Evolutionary conservation across 140 eudicot species (phyloP).

Genomic region (Bidens hawaiensis): DNA sequence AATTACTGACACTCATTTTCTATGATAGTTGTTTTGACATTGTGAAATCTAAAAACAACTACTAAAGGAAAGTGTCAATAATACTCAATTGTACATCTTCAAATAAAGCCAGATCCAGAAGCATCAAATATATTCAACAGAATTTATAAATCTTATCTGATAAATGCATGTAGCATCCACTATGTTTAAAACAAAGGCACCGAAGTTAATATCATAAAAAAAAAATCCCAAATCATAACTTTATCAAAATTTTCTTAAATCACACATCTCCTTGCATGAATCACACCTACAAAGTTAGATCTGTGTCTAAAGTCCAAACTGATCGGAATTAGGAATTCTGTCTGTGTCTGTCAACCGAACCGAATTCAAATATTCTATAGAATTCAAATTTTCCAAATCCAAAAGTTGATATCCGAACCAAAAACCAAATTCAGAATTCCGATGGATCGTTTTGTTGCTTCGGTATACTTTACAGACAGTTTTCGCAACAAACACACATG

Average conservation of each 20-base stretch:
- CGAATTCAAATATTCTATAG: no score
- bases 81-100: not conserved
- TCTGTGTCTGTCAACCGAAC: no score
- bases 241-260: not conserved
- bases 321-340: no score
- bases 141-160: not conserved
- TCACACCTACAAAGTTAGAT: constrained; percentile 10
- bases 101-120: constrained; percentile 21
- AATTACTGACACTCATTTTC: no score
- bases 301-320: no score
- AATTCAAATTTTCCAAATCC: no score
- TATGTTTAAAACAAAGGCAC: not conserved
- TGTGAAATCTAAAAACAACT: not conserved
- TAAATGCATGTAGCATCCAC: not conserved
- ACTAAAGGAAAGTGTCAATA: not conserved
- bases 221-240: not conserved
- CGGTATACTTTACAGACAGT: no score
- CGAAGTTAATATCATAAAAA: not conserved
- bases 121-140: not conserved
- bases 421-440: no score
- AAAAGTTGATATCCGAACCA: no score
- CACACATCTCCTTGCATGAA: constrained; percentile 2
- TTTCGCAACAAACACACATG: no score
- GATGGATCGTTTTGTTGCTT: no score
- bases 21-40: no score